Evolutionary conservation across 2,329 filamentous ascomycete genomes (phyloP).

Genomic region (Microsporum ferrugineum): DNA sequence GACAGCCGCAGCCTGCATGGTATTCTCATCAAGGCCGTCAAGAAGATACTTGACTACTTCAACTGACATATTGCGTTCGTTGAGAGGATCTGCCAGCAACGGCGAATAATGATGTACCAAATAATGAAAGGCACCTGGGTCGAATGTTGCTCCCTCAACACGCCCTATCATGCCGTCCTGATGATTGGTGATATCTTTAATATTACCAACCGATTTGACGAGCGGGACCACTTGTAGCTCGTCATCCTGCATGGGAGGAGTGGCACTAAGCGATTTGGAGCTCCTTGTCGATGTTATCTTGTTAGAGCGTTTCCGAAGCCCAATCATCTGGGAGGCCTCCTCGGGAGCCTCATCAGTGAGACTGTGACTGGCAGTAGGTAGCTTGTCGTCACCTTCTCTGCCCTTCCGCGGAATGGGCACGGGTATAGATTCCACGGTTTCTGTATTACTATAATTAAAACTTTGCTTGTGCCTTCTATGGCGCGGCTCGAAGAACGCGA

Average conservation of each 20-base stretch:
- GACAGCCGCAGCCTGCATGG: conserved; percentile 40
- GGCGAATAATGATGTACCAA: conserved; percentile 35
- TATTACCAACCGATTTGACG: conserved; percentile 39
- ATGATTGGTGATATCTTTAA: conserved; percentile 27
- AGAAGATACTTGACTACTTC: conserved; percentile 26
- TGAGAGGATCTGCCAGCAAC: conserved; percentile 23
- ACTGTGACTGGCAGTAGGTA: conserved; percentile 35
- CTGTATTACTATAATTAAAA: conserved; percentile 21
- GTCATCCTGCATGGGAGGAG: conserved; percentile 40
- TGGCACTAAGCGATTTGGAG: conserved; percentile 44
- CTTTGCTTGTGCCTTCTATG: conserved; percentile 33
- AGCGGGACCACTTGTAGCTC: conserved; percentile 40
- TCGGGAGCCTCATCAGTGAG: conserved; percentile 48
- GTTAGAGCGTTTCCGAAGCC: conserved; percentile 37
- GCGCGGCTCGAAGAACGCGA: conserved; percentile 44
- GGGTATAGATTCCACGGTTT: conserved; percentile 20
- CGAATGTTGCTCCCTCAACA: conserved; percentile 37
- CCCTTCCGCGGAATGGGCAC: conserved; percentile 23
- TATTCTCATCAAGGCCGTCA: conserved; percentile 43
- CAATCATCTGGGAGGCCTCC: conserved; percentile 43
- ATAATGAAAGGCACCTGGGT: conserved; percentile 32
- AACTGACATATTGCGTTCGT: conserved; percentile 15
- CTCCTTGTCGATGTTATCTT: conserved; percentile 36
- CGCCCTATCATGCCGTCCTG: conserved; percentile 41
- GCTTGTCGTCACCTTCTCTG: conserved; percentile 37